Base-by-base conservation (phyloP, 176 grass and related monocot species). In the Bothriochloa decipiens region DNA sequence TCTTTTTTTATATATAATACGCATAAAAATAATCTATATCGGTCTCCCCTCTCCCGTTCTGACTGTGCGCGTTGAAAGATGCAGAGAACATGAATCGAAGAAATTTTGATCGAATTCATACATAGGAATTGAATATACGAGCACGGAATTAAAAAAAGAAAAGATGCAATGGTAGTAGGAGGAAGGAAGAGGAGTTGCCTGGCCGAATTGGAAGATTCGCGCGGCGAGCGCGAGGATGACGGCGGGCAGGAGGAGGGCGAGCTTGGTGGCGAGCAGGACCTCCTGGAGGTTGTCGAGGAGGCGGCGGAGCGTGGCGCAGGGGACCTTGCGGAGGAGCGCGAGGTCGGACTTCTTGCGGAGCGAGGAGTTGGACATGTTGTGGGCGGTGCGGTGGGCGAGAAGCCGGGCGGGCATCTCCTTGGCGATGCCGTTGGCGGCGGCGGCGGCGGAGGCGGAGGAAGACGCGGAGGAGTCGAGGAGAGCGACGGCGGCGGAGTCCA, bases 291-390 rank as follows among this genome's bases (percentile, higher is more conserved):
- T 94, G 82, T 80, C 63, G 76, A 99, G 87, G 65, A 94, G 7
- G 45, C 36, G 36, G 0, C 81, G 85, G 8, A 98, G 75, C 22
- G 84, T 4, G 11, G 53, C 33, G 71, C 84, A 96, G 32, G 86
- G 93, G 26, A 99, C 86, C 91, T 91, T 99, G 88, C 85, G 81
- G 65, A 98, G 47, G 60, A 99, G 60, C 4, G 88, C 45, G 80
- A 67, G 27, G 72, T 99, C 93, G 9, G 91, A 99, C 74, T 94
- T 92, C 80, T 94, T 96, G 72, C 93, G 93, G 70, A 99, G 89
- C 28, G 93, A 96, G 28, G 87, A 88, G 39, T 91, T 91, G 23
- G 96, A 99, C 58, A 99, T 40, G 96, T 87, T 96, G 88, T 89
- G 96, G 17, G 96, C 90, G 8, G 86, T 99, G 66, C 91, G 89